phyloP scores from a whole-genome alignment of 805 yeast genomes.

The Priceomyces castillae region DNA sequence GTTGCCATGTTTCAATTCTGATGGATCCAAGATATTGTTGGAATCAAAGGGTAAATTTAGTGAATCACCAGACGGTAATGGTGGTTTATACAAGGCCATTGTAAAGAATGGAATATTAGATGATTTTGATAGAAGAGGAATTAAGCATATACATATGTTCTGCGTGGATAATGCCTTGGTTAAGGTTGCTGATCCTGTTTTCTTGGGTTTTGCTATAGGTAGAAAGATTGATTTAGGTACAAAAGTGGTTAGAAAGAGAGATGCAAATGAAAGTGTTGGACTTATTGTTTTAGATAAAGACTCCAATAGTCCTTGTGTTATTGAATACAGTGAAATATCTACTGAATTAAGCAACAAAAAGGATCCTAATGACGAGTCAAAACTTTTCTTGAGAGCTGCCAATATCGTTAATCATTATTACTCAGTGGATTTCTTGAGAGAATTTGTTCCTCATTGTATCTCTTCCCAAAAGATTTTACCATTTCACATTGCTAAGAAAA shows the following conservation, averaged over 20 bases:
- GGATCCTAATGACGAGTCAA: slow-evolving; percentile 50
- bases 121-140: slow-evolving; percentile 65
- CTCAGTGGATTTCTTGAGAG: slow-evolving; percentile 66
- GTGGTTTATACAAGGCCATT: slow-evolving; percentile 90
- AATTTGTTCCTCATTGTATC: slow-evolving; percentile 67
- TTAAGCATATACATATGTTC: slow-evolving; percentile 91
- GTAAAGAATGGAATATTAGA: slow-evolving; percentile 58
- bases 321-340: slow-evolving; percentile 91
- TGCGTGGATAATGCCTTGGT: slow-evolving; percentile 95
- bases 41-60: slow-evolving; percentile 55
- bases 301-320: slow-evolving; percentile 72
- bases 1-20: slow-evolving; percentile 76
- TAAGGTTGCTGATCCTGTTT: slow-evolving; percentile 88
- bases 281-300: slow-evolving; percentile 70
- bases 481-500: slow-evolving; percentile 93
- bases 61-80: slow-evolving; percentile 97
- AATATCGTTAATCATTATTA: slow-evolving; percentile 97
- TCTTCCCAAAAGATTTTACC: slow-evolving; percentile 66
- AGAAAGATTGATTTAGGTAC: slow-evolving; percentile 76
- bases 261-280: slow-evolving; percentile 87
- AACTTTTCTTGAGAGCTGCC: slow-evolving; percentile 83
- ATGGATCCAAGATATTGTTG: slow-evolving; percentile 69
- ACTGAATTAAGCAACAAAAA: slow-evolving; percentile 64
- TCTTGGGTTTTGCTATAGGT: slow-evolving; percentile 77
- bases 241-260: slow-evolving; percentile 91